Base-by-base conservation (phyloP, 495 filamentous ascomycete genomes). In the Hypoxylon fuscum region DNA sequence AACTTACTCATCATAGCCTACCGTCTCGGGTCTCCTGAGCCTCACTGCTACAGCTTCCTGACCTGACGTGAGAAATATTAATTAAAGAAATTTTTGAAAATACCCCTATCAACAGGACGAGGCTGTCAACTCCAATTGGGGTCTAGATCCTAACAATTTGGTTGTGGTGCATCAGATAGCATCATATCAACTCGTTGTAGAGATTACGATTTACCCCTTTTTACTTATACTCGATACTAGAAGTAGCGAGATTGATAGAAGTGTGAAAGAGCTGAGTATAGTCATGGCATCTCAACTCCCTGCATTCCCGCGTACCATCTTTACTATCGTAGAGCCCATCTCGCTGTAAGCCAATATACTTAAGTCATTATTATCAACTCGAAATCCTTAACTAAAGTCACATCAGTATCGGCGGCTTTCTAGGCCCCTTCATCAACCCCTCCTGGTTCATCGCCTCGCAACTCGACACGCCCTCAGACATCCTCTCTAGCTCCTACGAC, bases 251-350 rank as follows among this genome's bases (percentile, higher is more conserved):
- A n/a, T n/a, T n/a, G n/a, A n/a, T n/a, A n/a, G n/a, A n/a, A n/a
- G n/a, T n/a, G n/a, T n/a, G n/a, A 34, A 34, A 34, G 9, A 34
- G 31, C n/a, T 34, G 9, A 2, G 31, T 29, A 29, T 29, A 49
- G 38, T 27, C 41, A 86, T 86, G 84, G 72, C 83, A 0, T 77
- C 81, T 5, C 74, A 75, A 34, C 73, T 86, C 2, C 81, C 84
- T 2, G 50, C 77, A 0, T 70, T 85, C 45, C 84, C 84, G 6
- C 77, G 78, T 15, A 66, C 83, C 38, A 71, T 85, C 45, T 85
- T 88, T 62, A 85, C 83, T 0, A 68, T 91, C 54, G 59, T 90
- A 32, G 89, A 92, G 72, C 89, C 89, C 3, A 70, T 91, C 40
- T 85, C 86, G 14, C 77, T 89, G 86, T 89, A 83, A 74, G 79